phyloP scores from a whole-genome alignment of 2,329 filamentous ascomycete species.

The Calonectria hongkongensis region DNA sequence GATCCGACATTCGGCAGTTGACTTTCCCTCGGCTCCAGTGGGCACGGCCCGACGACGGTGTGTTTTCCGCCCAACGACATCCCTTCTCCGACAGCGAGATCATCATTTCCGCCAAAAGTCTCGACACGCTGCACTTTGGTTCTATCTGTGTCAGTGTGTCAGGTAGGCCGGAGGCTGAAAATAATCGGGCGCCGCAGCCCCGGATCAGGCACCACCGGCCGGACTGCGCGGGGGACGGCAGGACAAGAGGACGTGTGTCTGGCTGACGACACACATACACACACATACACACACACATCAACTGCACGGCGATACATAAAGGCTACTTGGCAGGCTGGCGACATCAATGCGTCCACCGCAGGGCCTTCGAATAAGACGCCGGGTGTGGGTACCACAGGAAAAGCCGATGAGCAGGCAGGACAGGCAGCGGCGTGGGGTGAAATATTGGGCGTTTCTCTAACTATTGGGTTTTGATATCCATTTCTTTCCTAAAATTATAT shows the following conservation, averaged over 20 bases:
- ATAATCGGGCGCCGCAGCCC: constrained; percentile 30
- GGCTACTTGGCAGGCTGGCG: constrained; percentile 10
- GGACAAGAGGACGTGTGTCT: constrained; percentile 19
- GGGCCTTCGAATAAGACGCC: not conserved
- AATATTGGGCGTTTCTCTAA: constrained; percentile 32
- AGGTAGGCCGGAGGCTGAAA: constrained; percentile 6
- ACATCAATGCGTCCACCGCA: constrained; percentile 35
- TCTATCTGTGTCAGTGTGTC: constrained; percentile 4
- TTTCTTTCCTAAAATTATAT: constrained; percentile 39
- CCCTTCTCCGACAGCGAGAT: not conserved
- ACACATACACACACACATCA: not conserved
- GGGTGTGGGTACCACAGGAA: constrained; percentile 36
- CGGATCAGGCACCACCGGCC: constrained; percentile 40
- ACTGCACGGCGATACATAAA: constrained; percentile 9
- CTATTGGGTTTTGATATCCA: constrained; percentile 19
- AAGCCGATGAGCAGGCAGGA: constrained; percentile 9
- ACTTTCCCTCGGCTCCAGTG: constrained; percentile 10
- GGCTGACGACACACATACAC: not conserved
- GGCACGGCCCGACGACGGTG: constrained; percentile 23
- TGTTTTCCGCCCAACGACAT: constrained; percentile 5
- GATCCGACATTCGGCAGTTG: constrained; percentile 34
- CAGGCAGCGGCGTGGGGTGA: constrained; percentile 28
- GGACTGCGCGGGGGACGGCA: constrained; percentile 22
- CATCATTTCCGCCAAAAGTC: not conserved
- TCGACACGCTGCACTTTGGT: not conserved